Percentiles rank a stretch among this genome's conserved stretches.
phyloP scores from a whole-genome alignment of 805 yeast species.

The Kregervanrija pseudodelftensis region DNA sequence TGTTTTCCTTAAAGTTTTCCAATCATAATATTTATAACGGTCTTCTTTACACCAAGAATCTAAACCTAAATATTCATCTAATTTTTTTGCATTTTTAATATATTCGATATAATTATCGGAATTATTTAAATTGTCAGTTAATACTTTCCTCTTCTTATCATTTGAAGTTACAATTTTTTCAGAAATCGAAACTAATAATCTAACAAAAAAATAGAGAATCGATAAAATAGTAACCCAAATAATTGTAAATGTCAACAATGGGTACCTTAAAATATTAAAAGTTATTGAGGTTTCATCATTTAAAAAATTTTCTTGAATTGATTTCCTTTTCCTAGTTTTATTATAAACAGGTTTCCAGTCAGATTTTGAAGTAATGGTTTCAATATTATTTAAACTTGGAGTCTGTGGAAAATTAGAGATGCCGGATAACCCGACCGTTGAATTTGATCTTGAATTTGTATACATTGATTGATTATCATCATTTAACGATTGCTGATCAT shows the following conservation, averaged over 20 bases:
- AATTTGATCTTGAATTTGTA: neutral
- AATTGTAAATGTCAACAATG: conserved; percentile 45
- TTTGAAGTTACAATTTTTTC: conserved; percentile 50
- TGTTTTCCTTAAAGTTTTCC: conserved; percentile 46
- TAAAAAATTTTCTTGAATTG: conserved; percentile 7
- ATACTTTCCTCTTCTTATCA: conserved; percentile 46
- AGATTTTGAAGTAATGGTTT: conserved; percentile 31
- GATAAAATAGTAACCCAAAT: conserved; percentile 50
- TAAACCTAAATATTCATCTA: conserved; percentile 54
- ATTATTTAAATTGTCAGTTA: conserved; percentile 42
- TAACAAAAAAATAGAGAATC: conserved; percentile 40
- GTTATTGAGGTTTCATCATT: conserved; percentile 22
- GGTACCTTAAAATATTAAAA: conserved; percentile 55
- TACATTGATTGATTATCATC: conserved; percentile 1
- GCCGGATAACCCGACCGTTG: neutral
- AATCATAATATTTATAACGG: conserved; percentile 61
- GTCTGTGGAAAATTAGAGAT: neutral
- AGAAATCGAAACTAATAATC: conserved; percentile 55
- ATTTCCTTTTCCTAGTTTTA: conserved; percentile 15
- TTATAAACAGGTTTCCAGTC: conserved; percentile 42
- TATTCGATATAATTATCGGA: conserved; percentile 55
- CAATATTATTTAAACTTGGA: conserved; percentile 1
- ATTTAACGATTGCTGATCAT: conserved; percentile 15
- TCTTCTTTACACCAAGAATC: conserved; percentile 59
- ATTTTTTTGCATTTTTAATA: conserved; percentile 45